A percentile compares a stretch with the other conserved stretches of the same genome.
Evolutionary conservation across 1,284 basidiomycete species (phyloP).

Genomic region (Moesziomyces globuligerus): DNA sequence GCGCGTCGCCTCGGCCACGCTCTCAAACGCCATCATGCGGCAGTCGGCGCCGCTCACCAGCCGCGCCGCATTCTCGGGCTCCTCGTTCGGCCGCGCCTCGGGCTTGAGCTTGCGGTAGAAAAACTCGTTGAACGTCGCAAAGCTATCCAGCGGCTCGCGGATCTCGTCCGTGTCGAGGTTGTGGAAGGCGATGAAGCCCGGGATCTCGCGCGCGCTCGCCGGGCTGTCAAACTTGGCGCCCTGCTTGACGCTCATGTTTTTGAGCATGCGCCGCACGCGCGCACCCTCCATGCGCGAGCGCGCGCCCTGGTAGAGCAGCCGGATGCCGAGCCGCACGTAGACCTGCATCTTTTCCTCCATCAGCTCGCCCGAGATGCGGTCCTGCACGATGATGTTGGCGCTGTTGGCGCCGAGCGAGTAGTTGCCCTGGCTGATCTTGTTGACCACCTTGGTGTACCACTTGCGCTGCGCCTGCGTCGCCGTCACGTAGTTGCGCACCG

Average conservation of each 20-base stretch:
- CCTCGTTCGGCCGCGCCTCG: slow-evolving; percentile 80
- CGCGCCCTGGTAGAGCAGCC: slow-evolving; percentile 90
- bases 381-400: slow-evolving; percentile 80
- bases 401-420: slow-evolving; percentile 90
- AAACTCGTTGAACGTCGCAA: slow-evolving; percentile 88
- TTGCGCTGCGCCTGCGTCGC: slow-evolving; percentile 95
- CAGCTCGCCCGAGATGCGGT: slow-evolving; percentile 83
- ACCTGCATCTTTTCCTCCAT: slow-evolving; percentile 98
- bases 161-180: slow-evolving; percentile 84
- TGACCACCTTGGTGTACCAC: slow-evolving; percentile 89
- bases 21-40: slow-evolving; percentile 90
- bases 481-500: slow-evolving; percentile 92
- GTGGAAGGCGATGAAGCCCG: slow-evolving; percentile 89
- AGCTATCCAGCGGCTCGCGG: slow-evolving; percentile 81
- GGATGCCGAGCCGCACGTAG: slow-evolving; percentile 90
- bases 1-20: slow-evolving; percentile 81
- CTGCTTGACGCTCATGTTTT: slow-evolving; percentile 91
- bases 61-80: slow-evolving; percentile 77
- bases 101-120: slow-evolving; percentile 92
- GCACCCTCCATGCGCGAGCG: slow-evolving; percentile 89
- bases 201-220: slow-evolving; percentile 84
- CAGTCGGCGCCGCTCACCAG: slow-evolving; percentile 92
- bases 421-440: slow-evolving; percentile 77
- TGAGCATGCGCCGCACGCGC: slow-evolving; percentile 81
- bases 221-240: slow-evolving; percentile 91